Evolutionary conservation across 139 green algal species (phyloP).

Genomic region (Chlamydomonas incerta): DNA sequence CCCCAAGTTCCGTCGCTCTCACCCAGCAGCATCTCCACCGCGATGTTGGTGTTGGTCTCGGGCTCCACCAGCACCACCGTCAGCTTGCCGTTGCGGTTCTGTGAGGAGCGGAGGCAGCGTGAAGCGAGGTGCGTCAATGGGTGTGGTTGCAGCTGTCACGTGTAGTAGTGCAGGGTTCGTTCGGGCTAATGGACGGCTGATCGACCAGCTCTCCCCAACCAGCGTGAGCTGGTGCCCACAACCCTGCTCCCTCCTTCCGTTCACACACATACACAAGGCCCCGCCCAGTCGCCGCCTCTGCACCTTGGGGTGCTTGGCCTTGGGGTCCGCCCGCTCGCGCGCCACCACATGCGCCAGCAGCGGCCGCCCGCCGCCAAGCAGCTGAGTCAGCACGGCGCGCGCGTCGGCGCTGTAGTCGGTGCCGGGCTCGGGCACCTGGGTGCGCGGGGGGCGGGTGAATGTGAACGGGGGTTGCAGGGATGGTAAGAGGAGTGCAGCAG

Average conservation of each 20-base stretch:
- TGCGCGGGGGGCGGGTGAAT: neutral
- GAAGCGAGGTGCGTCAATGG: too few relatives aligned
- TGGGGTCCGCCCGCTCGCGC: conserved; percentile 55
- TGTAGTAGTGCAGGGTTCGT: too few relatives aligned
- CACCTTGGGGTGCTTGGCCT: conserved; percentile 63
- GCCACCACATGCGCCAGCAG: conserved; percentile 48
- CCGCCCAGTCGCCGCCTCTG: too few relatives aligned
- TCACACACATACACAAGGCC: too few relatives aligned
- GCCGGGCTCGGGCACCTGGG: conserved; percentile 17
- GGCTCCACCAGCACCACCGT: conserved; percentile 52
- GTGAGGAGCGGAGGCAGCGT: too few relatives aligned
- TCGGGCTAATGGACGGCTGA: too few relatives aligned
- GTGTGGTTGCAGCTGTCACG: too few relatives aligned
- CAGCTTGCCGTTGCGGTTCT: conserved; percentile 52
- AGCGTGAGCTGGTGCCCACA: too few relatives aligned
- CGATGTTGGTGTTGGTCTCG: conserved; percentile 49
- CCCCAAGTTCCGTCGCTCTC: too few relatives aligned
- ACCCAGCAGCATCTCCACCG: conserved; percentile 58
- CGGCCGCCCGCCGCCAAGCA: conserved; percentile 42
- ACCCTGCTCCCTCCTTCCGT: too few relatives aligned
- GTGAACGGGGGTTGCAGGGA: too few relatives aligned
- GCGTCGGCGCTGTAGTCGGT: conserved; percentile 49
- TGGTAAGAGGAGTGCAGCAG: neutral
- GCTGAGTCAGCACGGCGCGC: conserved; percentile 17
- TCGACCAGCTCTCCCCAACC: too few relatives aligned